Evolutionary conservation across 2,329 filamentous ascomycete species (phyloP).

Genomic region (Botrytis deweyae): DNA sequence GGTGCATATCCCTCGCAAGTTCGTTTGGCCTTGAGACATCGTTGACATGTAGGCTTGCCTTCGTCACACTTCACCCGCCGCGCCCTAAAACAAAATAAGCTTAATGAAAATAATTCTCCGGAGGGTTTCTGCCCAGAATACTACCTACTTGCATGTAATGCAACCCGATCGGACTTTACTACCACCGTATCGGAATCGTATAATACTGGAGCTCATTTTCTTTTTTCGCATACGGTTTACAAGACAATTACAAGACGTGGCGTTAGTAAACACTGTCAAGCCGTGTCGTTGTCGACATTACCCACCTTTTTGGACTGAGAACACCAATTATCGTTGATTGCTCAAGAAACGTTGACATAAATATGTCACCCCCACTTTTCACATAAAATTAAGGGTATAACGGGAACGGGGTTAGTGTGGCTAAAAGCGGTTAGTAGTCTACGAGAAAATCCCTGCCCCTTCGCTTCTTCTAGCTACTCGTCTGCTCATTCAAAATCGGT

Average conservation of each 20-base stretch:
- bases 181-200: slow-evolving; percentile 9
- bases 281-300: not conserved
- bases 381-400: not conserved
- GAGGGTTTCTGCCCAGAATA: not conserved
- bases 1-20: slow-evolving; percentile 31
- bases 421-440: not conserved
- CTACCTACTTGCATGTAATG: slow-evolving; percentile 24
- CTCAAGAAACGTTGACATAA: not conserved
- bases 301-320: not conserved
- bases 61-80: slow-evolving; percentile 34
- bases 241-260: not conserved
- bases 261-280: not conserved
- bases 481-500: not conserved
- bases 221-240: not conserved
- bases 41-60: slow-evolving; percentile 27
- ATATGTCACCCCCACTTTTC: not conserved
- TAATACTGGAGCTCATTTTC: slow-evolving; percentile 9
- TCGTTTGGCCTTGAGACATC: slow-evolving; percentile 27
- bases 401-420: not conserved
- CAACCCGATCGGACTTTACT: slow-evolving; percentile 19
- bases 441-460: not conserved
- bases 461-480: not conserved
- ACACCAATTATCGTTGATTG: not conserved
- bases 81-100: slow-evolving; percentile 21
- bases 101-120: slow-evolving; percentile 2